Evolutionary conservation across 805 yeast genomes (phyloP).

Genomic region (Yamadazyma ubonensis): DNA sequence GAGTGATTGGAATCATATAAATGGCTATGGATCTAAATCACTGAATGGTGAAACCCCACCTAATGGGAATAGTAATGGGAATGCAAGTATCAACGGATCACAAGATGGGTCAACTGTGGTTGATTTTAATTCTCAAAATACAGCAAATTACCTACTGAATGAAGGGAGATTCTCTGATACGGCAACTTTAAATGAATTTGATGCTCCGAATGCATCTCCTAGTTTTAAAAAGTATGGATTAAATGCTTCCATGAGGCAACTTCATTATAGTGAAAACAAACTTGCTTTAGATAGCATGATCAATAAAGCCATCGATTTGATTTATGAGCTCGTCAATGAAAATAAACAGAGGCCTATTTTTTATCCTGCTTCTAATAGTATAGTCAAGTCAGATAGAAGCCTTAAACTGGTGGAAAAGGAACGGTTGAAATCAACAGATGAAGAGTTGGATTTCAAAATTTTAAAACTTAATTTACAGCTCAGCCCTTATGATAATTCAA

Average conservation of each 20-base stretch:
- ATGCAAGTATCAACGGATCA: too few species aligned
- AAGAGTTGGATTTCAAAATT: conserved; percentile 49
- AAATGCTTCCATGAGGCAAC: conserved; percentile 63
- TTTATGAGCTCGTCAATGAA: conserved; percentile 53
- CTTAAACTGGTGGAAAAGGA: conserved; percentile 13
- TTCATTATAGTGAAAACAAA: conserved; percentile 73
- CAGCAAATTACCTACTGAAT: conserved; percentile 29
- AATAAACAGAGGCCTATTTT: conserved; percentile 61
- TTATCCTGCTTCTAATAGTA: conserved; percentile 47
- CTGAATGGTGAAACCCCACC: background rate
- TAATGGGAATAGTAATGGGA: background rate
- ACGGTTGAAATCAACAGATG: background rate
- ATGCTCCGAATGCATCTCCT: conserved; percentile 18
- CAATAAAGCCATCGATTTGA: conserved; percentile 48
- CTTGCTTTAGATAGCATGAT: conserved; percentile 63
- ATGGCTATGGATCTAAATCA: conserved; percentile 1
- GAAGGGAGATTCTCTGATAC: conserved; percentile 28
- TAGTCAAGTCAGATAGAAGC: conserved; percentile 10
- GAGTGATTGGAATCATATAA: conserved; percentile 6
- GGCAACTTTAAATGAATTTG: conserved; percentile 26
- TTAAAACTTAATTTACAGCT: conserved; percentile 62
- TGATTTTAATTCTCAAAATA: conserved; percentile 15
- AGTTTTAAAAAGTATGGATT: conserved; percentile 20
- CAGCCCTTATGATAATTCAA: conserved; percentile 28
- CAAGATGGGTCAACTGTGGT: conserved; percentile 16